Conservation (phyloP, 371 early-diverging fungal genomes). For the Chytridium lagenaria region DNA sequence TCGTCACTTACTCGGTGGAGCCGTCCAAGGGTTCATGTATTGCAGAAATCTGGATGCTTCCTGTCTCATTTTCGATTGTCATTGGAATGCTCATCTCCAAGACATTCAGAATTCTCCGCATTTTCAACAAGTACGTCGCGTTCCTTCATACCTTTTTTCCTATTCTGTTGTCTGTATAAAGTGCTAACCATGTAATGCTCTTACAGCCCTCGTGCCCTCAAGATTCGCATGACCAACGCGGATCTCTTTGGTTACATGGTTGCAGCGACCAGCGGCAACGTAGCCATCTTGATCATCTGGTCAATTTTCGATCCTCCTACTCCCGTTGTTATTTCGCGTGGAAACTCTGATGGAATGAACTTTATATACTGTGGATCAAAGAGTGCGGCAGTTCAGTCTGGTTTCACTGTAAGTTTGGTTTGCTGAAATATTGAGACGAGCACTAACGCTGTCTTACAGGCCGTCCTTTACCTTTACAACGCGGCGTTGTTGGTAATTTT, state of each 20-base stretch:
- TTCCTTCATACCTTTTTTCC: background rate
- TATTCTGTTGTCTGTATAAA: background rate
- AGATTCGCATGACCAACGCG: slow-evolving; percentile 21
- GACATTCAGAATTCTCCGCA: slow-evolving; percentile 31
- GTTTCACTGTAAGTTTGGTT: slow-evolving; percentile 3
- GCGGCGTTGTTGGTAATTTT: background rate
- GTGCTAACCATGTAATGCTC: background rate
- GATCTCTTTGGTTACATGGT: slow-evolving; percentile 26
- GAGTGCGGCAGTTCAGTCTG: slow-evolving; percentile 4
- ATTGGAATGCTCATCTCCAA: slow-evolving; percentile 24
- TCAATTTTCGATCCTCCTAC: slow-evolving; percentile 22
- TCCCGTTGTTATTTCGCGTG: background rate
- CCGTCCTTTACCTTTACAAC: slow-evolving; percentile 21
- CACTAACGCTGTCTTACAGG: background rate
- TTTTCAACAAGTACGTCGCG: slow-evolving; percentile 29
- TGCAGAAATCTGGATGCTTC: slow-evolving; percentile 30
- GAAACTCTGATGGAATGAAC: slow-evolving; percentile 12
- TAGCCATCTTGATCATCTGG: slow-evolving; percentile 19
- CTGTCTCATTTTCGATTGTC: slow-evolving; percentile 22
- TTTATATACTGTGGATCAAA: slow-evolving; percentile 6
- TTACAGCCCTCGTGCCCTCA: slow-evolving; percentile 23
- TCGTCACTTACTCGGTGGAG: slow-evolving; percentile 8
- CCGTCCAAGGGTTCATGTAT: slow-evolving; percentile 21
- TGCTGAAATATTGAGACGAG: background rate
- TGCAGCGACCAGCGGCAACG: slow-evolving; percentile 6